Evolutionary conservation across 129 eudicot species (phyloP).

Genomic region (Arctium minus): DNA sequence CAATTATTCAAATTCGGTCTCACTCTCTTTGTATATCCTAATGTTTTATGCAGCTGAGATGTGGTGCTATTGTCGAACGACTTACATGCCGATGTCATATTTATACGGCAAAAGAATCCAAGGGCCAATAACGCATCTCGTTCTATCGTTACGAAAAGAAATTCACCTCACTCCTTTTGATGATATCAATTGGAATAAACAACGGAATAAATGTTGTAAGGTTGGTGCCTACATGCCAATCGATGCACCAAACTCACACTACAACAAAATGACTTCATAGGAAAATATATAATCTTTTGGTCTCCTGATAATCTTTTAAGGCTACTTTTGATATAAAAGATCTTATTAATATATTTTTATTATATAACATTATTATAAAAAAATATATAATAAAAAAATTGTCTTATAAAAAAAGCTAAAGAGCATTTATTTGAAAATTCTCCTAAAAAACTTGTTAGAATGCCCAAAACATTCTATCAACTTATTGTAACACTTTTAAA

Average conservation of each 20-base stretch:
- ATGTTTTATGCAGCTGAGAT: constrained; percentile 38
- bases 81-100: constrained; percentile 63
- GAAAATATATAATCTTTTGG: too few relatives aligned
- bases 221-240: constrained; percentile 11
- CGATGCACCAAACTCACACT: neutral
- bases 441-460: neutral
- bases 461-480: neutral
- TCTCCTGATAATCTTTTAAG: too few relatives aligned
- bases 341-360: neutral
- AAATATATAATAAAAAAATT: too few relatives aligned
- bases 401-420: neutral
- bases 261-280: neutral
- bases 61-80: constrained; percentile 68
- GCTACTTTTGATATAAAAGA: neutral
- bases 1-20: neutral
- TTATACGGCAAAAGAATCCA: constrained; percentile 45
- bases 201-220: constrained; percentile 58
- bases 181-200: constrained; percentile 37
- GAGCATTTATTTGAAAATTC: too few relatives aligned
- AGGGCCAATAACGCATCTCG: constrained; percentile 34
- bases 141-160: constrained; percentile 43
- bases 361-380: neutral
- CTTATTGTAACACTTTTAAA: neutral
- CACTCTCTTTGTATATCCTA: neutral
- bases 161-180: constrained; percentile 23